Percentiles rank a stretch among this genome's conserved stretches.
phyloP scores from a whole-genome alignment of 352 stramenopile species.

The Vaucheria bursata region DNA sequence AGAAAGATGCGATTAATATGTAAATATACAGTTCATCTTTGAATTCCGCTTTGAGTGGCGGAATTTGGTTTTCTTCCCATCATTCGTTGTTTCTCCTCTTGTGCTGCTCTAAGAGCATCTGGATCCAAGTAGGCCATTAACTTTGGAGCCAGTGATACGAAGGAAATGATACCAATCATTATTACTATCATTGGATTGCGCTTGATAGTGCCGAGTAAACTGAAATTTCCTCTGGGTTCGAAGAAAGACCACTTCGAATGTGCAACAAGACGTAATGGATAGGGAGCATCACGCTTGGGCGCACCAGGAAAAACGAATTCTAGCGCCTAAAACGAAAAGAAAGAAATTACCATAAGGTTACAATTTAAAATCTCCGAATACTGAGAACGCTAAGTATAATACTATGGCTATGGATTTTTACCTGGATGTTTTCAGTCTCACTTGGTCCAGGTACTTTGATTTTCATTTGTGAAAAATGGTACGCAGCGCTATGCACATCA shows the following conservation, averaged over 20 bases:
- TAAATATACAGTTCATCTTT: too few species aligned
- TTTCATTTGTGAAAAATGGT: constrained; percentile 62
- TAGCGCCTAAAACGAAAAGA: too few species aligned
- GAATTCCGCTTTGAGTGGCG: too few species aligned
- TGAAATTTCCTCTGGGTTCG: constrained; percentile 24
- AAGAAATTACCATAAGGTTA: too few species aligned
- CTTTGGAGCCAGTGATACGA: constrained; percentile 62
- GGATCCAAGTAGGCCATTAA: constrained; percentile 63
- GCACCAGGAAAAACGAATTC: constrained; percentile 54
- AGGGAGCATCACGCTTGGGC: constrained; percentile 51
- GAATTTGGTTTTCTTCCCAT: too few species aligned
- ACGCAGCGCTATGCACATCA: constrained; percentile 55
- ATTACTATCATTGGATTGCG: constrained; percentile 65
- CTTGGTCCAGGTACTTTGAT: constrained; percentile 57
- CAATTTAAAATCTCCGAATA: too few species aligned
- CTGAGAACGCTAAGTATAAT: too few species aligned
- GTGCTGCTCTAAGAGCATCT: constrained; percentile 50
- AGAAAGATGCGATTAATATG: too few species aligned
- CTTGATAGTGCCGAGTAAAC: constrained; percentile 10
- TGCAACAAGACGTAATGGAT: constrained; percentile 57
- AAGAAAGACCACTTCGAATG: constrained; percentile 53
- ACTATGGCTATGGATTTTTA: too few species aligned
- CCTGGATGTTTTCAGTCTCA: neutral
- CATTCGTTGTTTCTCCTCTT: neutral
- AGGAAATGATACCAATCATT: constrained; percentile 57